Evolutionary conservation across 805 yeast species (phyloP), one percentile per base, ranked within the genome.

Genomic region (Hanseniaspora mollemarum): DNA sequence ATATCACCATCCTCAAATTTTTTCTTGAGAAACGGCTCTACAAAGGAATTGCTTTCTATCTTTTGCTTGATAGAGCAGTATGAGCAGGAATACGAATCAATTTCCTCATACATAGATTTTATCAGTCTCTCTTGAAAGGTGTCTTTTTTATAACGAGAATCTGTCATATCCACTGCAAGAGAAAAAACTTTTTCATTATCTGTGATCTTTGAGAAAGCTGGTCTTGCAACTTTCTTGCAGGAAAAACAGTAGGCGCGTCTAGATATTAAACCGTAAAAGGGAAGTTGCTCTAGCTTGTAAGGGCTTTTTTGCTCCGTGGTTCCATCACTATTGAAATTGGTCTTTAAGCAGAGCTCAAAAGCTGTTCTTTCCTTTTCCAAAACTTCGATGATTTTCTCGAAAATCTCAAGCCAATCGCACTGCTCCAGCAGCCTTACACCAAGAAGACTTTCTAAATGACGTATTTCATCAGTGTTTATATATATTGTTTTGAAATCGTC

Each of bases 401-500:
- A 24, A 15, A 48, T 29, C n/a, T 48, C 51, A 16, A 48, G 19
- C 51, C 51, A 48, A 18, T 48, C 51, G 10, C 33, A 24, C 12
- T 48, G 51, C 10, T 19, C 13, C 4, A 48, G 13, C 1, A 48
- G 26, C 4, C 16, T 18, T 13, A 9, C 19, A 4, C 33, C 33
- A 2, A 40, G 9, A 1, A 39, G 8, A 3, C 4, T 18, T 33
- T 40, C 51, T 15, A 48, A 13, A 3, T 15, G 2, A 5, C 24
- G 15, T 8, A 48, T 48, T 10, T 33, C 38, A 12, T 39, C 24
- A 8, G 10, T 32, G 26, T 22, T 10, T 18, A 40, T 12, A 19
- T 10, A 40, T 12, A 40, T 15, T 1, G 26, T 37, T 18, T 25
- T 10, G 18, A 13, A n/a, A 40, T n/a, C 22, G 4, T 16, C 22